phyloP scores from a whole-genome alignment of 2,329 filamentous ascomycete species.

The Boeremia lycopersici region DNA sequence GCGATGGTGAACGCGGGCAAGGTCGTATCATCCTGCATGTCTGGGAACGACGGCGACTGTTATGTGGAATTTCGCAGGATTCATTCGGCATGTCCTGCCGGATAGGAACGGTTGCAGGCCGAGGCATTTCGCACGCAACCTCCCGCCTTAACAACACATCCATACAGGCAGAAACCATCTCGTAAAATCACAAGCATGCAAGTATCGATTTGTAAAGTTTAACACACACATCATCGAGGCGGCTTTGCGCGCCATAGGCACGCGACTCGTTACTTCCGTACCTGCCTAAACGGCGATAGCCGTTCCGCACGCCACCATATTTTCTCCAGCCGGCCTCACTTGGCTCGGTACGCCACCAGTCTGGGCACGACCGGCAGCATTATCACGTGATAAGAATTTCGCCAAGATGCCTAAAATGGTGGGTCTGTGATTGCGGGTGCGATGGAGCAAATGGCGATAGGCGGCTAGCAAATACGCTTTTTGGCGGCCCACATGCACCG shows the following conservation, averaged over 20 bases:
- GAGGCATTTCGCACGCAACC: slow-evolving; percentile 4
- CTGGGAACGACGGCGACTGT: not conserved
- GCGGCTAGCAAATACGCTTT: slow-evolving; percentile 31
- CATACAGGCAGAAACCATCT: not conserved
- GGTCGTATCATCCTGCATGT: not conserved
- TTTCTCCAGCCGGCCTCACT: slow-evolving; percentile 8
- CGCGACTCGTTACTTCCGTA: slow-evolving; percentile 3
- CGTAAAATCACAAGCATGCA: slow-evolving; percentile 2
- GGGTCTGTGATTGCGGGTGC: slow-evolving; percentile 16
- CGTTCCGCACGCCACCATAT: slow-evolving; percentile 8
- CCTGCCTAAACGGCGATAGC: slow-evolving; percentile 15
- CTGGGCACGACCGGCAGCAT: slow-evolving; percentile 12
- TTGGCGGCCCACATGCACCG: slow-evolving; percentile 24
- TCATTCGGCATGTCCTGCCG: not conserved
- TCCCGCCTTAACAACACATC: not conserved
- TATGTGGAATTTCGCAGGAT: not conserved
- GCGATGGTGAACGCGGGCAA: slow-evolving; percentile 5
- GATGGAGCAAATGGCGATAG: slow-evolving; percentile 27
- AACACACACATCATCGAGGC: slow-evolving; percentile 6
- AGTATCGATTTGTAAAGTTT: slow-evolving; percentile 16
- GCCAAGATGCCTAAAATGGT: slow-evolving; percentile 26
- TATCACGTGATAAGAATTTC: slow-evolving; percentile 12
- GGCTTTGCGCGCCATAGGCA: slow-evolving; percentile 12
- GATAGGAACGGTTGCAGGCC: not conserved
- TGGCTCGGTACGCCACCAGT: slow-evolving; percentile 20